These are phyloP conservation scores for Globisporangium takayamanum DNA, from an alignment of 352 stramenopile genomes.

Conservation along the genomic window DNA sequence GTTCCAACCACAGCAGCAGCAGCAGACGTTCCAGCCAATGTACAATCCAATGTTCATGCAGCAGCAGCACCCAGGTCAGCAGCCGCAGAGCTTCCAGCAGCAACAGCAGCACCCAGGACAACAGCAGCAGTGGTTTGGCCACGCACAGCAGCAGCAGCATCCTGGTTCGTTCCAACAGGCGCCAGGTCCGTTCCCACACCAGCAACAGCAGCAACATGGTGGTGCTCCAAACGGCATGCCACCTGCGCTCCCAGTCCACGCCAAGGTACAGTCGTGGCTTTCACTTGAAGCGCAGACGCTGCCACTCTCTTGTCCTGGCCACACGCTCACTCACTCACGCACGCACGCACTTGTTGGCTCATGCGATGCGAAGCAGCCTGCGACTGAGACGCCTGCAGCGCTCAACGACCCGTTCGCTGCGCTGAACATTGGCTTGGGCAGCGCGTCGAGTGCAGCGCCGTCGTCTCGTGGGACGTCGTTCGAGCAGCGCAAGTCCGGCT, in stretches of 20 bases:
- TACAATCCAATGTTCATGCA: constrained; percentile 10
- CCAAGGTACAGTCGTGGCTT: constrained; percentile 28
- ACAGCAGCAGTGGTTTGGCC: constrained; percentile 15
- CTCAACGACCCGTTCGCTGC: constrained; percentile 73
- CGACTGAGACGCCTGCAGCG: constrained; percentile 20
- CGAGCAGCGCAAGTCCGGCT: constrained; percentile 14
- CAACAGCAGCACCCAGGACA: constrained; percentile 23
- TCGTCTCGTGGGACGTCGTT: constrained; percentile 28
- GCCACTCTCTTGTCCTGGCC: neutral
- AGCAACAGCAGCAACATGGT: constrained; percentile 22
- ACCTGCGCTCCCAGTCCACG: constrained; percentile 17
- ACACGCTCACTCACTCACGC: too few species aligned
- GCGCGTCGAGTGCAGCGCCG: constrained; percentile 11
- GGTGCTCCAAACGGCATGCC: constrained; percentile 8
- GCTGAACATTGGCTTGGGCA: constrained; percentile 50
- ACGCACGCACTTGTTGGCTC: constrained; percentile 1
- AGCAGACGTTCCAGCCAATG: constrained; percentile 4
- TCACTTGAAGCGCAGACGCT: neutral
- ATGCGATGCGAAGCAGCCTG: constrained; percentile 2
- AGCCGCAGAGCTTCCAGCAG: constrained; percentile 34
- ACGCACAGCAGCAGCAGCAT: constrained; percentile 16
- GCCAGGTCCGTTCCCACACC: constrained; percentile 13
- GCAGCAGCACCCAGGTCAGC: constrained; percentile 22
- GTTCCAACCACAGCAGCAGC: constrained; percentile 9
- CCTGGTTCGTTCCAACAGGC: constrained; percentile 10